Conservation (phyloP, 208 protist species). For the Leishmania gerbilli region DNA sequence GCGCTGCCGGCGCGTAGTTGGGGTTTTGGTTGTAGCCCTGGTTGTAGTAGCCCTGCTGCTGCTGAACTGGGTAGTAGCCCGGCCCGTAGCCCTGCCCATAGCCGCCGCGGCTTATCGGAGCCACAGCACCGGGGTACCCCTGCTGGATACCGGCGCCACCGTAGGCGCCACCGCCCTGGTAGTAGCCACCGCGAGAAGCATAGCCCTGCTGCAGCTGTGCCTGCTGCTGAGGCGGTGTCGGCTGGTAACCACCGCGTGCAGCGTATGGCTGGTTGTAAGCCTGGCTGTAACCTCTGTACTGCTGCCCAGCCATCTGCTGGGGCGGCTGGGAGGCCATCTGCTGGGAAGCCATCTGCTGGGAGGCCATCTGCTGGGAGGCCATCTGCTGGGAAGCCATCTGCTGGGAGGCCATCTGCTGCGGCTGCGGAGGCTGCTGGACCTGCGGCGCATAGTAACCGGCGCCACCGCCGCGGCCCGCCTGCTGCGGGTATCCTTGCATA, state of each 20-base stretch:
- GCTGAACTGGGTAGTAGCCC: conserved; percentile 24
- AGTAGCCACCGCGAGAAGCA: conserved; percentile 30
- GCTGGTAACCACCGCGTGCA: conserved; percentile 1
- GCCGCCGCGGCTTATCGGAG: not conserved
- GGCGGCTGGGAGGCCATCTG: not conserved
- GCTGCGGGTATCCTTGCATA: conserved; percentile 30
- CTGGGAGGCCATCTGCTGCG: not conserved
- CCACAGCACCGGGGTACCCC: conserved; percentile 4
- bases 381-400: not conserved
- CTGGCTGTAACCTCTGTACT: conserved; percentile 28
- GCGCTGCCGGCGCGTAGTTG: conserved; percentile 8
- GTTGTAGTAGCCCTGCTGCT: conserved; percentile 16
- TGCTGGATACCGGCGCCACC: conserved; percentile 5
- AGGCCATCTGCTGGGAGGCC: not conserved
- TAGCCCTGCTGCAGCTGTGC: conserved; percentile 20
- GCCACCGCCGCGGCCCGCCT: conserved; percentile 16
- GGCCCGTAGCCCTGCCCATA: conserved; percentile 8
- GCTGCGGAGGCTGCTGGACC: not conserved
- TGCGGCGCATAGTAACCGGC: conserved; percentile 29
- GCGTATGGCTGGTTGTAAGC: conserved; percentile 4
- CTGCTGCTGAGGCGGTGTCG: conserved; percentile 6
- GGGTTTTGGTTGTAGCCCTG: conserved; percentile 10
- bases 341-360: not conserved
- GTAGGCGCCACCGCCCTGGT: conserved; percentile 7
- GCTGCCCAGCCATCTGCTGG: conserved; percentile 1